Conservation (phyloP, 805 yeast genomes). For the Scheffersomyces lignosus region DNA sequence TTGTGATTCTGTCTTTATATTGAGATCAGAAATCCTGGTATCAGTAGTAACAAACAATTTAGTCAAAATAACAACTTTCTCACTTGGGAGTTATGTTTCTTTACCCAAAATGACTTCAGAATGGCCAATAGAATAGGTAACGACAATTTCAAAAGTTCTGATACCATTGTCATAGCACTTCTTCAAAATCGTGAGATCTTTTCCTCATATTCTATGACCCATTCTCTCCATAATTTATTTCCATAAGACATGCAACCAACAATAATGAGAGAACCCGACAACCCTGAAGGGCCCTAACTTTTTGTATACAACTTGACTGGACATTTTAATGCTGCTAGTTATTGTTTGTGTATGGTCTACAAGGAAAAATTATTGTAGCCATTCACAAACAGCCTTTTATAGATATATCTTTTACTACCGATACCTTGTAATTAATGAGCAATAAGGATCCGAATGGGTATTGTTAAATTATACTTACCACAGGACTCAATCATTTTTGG, state of each 20-base stretch:
- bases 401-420: no score
- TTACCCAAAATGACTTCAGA: slow-evolving; percentile 53
- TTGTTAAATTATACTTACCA: no score
- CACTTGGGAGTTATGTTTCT: slow-evolving; percentile 49
- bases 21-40: neutral
- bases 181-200: slow-evolving; percentile 43
- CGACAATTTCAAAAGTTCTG: slow-evolving; percentile 53
- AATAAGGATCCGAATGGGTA: no score
- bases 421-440: no score
- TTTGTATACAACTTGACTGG: slow-evolving; percentile 4
- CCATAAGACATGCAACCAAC: slow-evolving; percentile 61
- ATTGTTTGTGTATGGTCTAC: no score
- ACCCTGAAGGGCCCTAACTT: slow-evolving; percentile 46
- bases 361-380: no score
- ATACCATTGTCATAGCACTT: slow-evolving; percentile 45
- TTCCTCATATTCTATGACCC: slow-evolving; percentile 50
- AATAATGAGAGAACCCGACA: slow-evolving; percentile 46
- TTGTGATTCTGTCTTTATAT: neutral
- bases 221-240: slow-evolving; percentile 38
- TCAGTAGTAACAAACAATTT: slow-evolving; percentile 30
- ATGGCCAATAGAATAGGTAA: slow-evolving; percentile 46
- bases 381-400: no score
- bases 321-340: no score
- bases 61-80: slow-evolving; percentile 55
- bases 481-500: no score